These are phyloP conservation scores for Fraxinus excelsior DNA, from an alignment of 257 asterid species.

Conservation along the genomic window DNA sequence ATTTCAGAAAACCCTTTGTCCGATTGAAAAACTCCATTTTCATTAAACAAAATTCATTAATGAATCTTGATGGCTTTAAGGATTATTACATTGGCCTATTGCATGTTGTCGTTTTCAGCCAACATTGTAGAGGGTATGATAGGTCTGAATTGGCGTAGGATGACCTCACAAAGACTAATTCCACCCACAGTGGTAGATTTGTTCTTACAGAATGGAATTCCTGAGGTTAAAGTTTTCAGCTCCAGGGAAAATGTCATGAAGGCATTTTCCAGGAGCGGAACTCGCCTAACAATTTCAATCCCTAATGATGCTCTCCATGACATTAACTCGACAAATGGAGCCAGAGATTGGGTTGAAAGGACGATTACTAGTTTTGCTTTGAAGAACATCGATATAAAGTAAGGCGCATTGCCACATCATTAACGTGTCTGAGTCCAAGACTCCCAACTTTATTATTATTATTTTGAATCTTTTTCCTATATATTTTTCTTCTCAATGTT, in stretches of 20 bases:
- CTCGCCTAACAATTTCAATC: neutral
- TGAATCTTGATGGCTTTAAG: neutral
- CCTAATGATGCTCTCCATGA: slow-evolving; percentile 9
- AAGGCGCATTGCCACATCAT: too few species aligned
- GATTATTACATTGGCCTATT: neutral
- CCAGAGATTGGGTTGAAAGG: slow-evolving; percentile 2
- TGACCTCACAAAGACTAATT: slow-evolving; percentile 29
- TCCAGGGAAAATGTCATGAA: slow-evolving; percentile 22
- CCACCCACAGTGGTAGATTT: slow-evolving; percentile 47
- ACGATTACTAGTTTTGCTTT: neutral
- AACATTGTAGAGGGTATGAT: slow-evolving; percentile 16
- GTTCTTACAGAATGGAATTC: slow-evolving; percentile 29
- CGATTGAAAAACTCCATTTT: too few species aligned
- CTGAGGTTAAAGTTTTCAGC: slow-evolving; percentile 26
- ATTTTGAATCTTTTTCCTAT: too few species aligned
- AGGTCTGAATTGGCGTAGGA: slow-evolving; percentile 40
- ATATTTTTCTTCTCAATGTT: too few species aligned
- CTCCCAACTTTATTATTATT: too few species aligned
- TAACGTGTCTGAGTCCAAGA: too few species aligned
- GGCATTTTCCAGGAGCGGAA: slow-evolving; percentile 23
- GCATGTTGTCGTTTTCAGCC: neutral
- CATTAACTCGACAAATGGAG: neutral
- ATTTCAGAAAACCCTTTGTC: neutral
- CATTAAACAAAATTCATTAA: neutral
- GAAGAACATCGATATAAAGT: slow-evolving; percentile 12